phyloP scores from a whole-genome alignment of 2,329 filamentous ascomycete genomes.

The Colletotrichum magnum region DNA sequence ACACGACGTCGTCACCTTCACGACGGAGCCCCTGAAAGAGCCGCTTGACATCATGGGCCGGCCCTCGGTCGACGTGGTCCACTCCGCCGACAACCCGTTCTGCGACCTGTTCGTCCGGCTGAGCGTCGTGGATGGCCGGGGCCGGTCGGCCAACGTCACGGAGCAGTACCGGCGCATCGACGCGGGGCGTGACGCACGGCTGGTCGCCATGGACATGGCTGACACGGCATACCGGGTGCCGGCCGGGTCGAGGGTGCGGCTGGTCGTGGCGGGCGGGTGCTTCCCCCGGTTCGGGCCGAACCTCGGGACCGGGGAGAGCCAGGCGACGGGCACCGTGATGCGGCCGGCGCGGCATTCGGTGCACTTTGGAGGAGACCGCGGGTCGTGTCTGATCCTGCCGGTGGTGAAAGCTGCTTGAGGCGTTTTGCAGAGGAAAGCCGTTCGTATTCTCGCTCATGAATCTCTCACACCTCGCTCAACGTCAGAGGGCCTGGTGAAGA shows the following conservation, averaged over 20 bases:
- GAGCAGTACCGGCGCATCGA: conserved; percentile 43
- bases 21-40: conserved; percentile 40
- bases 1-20: conserved; percentile 45
- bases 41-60: conserved; percentile 43
- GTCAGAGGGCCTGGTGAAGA: no score
- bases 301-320: conserved; percentile 42
- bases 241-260: conserved; percentile 42
- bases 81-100: conserved; percentile 45
- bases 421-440: background rate
- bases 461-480: no score
- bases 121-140: conserved; percentile 44
- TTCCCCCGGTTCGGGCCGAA: conserved; percentile 42
- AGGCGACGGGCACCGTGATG: conserved; percentile 37
- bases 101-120: conserved; percentile 46
- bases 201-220: conserved; percentile 22
- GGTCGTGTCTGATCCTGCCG: conserved; percentile 14
- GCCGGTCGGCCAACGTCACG: conserved; percentile 44
- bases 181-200: background rate
- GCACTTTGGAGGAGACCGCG: conserved; percentile 8
- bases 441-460: no score
- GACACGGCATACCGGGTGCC: conserved; percentile 44
- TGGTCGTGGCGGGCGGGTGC: conserved; percentile 44
- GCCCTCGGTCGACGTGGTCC: conserved; percentile 42
- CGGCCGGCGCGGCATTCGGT: conserved; percentile 38
- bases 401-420: background rate